These are phyloP conservation scores for Urostyla sp. DNA, from an alignment of 73 alveolate genomes.

Conservation along the genomic window DNA sequence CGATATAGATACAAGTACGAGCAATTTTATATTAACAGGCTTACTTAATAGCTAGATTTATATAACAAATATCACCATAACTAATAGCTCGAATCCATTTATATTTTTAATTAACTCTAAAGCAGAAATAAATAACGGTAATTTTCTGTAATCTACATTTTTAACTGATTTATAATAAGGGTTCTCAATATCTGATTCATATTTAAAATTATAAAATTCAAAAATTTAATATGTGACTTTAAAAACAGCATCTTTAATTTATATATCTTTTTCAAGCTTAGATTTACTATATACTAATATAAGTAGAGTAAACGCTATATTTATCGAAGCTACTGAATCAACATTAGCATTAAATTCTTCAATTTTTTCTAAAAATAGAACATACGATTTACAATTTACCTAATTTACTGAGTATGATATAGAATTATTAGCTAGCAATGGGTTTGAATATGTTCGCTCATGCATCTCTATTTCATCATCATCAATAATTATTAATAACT, in stretches of 20 bases:
- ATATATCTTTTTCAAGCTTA: conserved; percentile 6
- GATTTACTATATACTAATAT: background rate
- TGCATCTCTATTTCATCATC: conserved; percentile 5
- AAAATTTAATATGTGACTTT: background rate
- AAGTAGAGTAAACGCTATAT: conserved; percentile 2
- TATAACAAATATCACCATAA: conserved; percentile 18
- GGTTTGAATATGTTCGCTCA: conserved; percentile 24
- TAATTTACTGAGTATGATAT: too few relatives aligned
- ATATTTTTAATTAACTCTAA: conserved; percentile 6
- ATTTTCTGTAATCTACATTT: background rate
- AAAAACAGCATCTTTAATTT: conserved; percentile 24
- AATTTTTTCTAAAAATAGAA: background rate
- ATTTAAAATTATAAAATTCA: conserved; percentile 12
- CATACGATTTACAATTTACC: conserved; percentile 10
- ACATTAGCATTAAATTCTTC: background rate
- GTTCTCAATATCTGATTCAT: conserved; percentile 29
- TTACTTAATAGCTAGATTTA: conserved; percentile 6
- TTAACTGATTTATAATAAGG: conserved; percentile 2
- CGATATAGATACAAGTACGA: conserved; percentile 13
- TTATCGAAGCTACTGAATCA: conserved; percentile 29
- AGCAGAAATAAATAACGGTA: too few relatives aligned
- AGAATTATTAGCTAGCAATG: background rate
- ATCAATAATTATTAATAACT: background rate
- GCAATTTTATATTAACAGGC: conserved; percentile 7
- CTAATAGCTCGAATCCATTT: conserved; percentile 20